phyloP scores from a whole-genome alignment of 2,329 filamentous ascomycete species.

The Didymella segeticola region DNA sequence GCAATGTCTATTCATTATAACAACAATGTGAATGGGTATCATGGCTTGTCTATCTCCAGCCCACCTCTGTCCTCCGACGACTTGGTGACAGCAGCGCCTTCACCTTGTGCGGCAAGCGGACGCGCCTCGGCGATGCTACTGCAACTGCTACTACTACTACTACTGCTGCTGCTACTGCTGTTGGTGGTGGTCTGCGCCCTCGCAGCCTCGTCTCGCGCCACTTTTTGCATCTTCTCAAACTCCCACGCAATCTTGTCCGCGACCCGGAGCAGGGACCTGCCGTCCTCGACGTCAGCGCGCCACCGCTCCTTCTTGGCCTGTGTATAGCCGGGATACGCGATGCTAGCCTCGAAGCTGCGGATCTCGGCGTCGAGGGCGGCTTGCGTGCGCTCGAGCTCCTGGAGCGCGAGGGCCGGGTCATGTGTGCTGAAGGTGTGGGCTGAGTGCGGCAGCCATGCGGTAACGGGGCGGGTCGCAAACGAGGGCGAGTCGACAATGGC shows the following conservation, averaged over 20 bases:
- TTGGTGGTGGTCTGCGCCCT: background rate
- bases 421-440: slow-evolving; percentile 15
- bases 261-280: slow-evolving; percentile 26
- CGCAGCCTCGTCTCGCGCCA: background rate
- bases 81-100: background rate
- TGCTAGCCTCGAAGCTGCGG: slow-evolving; percentile 25
- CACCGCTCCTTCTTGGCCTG: slow-evolving; percentile 24
- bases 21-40: slow-evolving; percentile 6
- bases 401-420: slow-evolving; percentile 26
- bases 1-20: no score
- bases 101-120: background rate
- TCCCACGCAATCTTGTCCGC: slow-evolving; percentile 24
- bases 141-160: no score
- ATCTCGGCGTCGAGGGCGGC: slow-evolving; percentile 25
- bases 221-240: slow-evolving; percentile 20
- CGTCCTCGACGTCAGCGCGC: slow-evolving; percentile 33
- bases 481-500: slow-evolving; percentile 17
- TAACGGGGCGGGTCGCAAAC: background rate
- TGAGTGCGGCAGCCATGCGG: slow-evolving; percentile 24
- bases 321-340: slow-evolving; percentile 5
- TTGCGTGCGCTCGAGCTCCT: slow-evolving; percentile 28
- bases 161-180: no score
- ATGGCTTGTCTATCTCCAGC: slow-evolving; percentile 13
- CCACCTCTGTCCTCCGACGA: background rate
- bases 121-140: background rate